Evolutionary conservation across 164 flowering plant species (phyloP), one percentile per base, ranked within the genome.

Genomic region (Vitis rotundifolia): DNA sequence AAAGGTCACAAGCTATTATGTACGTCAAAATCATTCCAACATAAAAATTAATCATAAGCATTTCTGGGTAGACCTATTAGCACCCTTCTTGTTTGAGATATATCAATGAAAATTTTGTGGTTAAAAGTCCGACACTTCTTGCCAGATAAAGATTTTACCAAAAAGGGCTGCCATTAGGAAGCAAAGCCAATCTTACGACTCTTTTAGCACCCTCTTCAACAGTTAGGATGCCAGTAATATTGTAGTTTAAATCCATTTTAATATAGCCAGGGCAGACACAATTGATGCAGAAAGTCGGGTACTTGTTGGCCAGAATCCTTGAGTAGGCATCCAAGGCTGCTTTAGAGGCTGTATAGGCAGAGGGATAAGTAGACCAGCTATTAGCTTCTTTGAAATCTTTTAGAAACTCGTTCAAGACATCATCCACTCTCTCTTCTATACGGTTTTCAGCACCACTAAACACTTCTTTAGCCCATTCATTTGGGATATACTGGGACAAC

Each of bases 261-360:
- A 73, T 82, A 67, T 16, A 82, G 55, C 86, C 87, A 50, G 86
- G 87, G 19, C 76, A 69, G 1, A 81, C 79, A 26, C 76, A 61
- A 59, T 86, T 86, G 60, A 82, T 64, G 65, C 78, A 52, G 9
- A 84, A 16, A 19, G 5, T 22, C 0, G 85, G 83, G 57, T 58
- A 78, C 64, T 78, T 82, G 60, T 72, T 84, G 13, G 88, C 86
- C 1, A 80, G 29, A 48, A 83, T 50, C 66, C 90, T 79, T 29
- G 90, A 75, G 66, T 86, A 86, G 29, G 90, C 87, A 72, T 75
- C 84, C 48, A 81, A 18, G 9, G 80, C 73, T 9, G 81, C 82
- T 70, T 81, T 82, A 3, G 87, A 82, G 7, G 82, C 14, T 9
- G 3, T 73, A 56, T 83, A 86, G 1, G 89, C 75, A 10, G 74